phyloP scores from a whole-genome alignment of 1,284 basidiomycete genomes.

The Vanrija humicola region DNA sequence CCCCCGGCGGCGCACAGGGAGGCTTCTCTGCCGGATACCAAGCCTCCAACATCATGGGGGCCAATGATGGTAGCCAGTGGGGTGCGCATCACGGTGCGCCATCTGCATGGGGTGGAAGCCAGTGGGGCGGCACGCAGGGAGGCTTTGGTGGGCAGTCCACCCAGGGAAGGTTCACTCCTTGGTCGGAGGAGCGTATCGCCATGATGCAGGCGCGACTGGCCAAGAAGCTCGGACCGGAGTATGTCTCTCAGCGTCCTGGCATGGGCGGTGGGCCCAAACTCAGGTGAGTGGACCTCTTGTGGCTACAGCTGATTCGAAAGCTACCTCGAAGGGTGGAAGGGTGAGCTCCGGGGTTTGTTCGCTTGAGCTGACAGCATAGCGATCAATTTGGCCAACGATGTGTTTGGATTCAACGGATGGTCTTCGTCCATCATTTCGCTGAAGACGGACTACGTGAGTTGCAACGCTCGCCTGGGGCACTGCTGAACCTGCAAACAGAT shows the following conservation, averaged over 20 bases:
- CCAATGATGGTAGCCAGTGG: constrained; percentile 9
- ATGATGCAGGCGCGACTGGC: constrained; percentile 75
- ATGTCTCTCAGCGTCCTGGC: constrained; percentile 81
- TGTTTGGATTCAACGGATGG: constrained; percentile 99
- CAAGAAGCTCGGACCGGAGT: constrained; percentile 90
- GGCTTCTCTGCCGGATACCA: neutral
- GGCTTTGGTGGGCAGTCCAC: neutral
- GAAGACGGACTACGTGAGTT: constrained; percentile 60
- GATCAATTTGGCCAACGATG: constrained; percentile 93
- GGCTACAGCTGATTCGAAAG: constrained; percentile 50
- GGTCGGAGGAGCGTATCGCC: constrained; percentile 61
- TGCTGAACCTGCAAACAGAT: constrained; percentile 17
- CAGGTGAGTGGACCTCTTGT: constrained; percentile 30
- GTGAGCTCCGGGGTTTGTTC: constrained; percentile 14
- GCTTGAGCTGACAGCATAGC: constrained; percentile 47
- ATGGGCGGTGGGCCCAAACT: constrained; percentile 78
- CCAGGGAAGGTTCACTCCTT: constrained; percentile 26
- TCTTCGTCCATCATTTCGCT: constrained; percentile 76
- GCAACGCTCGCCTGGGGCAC: too few species aligned
- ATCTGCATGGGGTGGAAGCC: neutral
- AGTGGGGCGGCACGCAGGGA: neutral
- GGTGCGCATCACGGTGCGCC: constrained; percentile 9
- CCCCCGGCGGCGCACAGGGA: neutral
- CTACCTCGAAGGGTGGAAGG: constrained; percentile 95
- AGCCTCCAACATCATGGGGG: neutral